Base-by-base conservation (phyloP, 2,329 filamentous ascomycete genomes). In the Mycosphaerella arachidis region DNA sequence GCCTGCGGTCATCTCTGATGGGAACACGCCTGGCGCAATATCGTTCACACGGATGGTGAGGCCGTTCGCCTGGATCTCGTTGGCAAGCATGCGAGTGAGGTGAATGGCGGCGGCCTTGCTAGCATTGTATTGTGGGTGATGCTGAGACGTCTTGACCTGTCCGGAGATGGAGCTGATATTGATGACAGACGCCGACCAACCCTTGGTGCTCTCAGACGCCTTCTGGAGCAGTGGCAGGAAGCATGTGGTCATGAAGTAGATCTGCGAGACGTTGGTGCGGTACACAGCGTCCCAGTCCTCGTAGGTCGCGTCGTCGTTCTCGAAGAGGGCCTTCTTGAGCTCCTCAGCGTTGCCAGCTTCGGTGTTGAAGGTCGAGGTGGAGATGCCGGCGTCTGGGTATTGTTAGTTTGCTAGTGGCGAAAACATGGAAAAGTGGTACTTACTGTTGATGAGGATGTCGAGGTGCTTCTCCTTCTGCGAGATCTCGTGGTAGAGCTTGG, bases 31-130 rank as follows among this genome's bases (percentile, higher is more conserved):
- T 0, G 82, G 83, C 2, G 82, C 81, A 63, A 86, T 84, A 51
- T 74, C 77, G 70, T 86, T 86, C 63, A 86, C 76, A 13, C 83
- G 73, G 55, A 86, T 79, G 70, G 84, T 82, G 53, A 84, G 72
- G 4, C 75, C 77, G 33, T 76, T 75, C 45, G 78, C 76, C n/a
- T 79, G 76, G 30, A 86, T 77, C 58, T 84, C 80, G 9, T 76
- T 76, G 0, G 82, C 80, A 8, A 86, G 74, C 75, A 84, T 77
- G 65, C 79, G 79, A 29, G 79, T 85, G 12, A 85, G 72, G 62
- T 86, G 83, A 50, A 84, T 79, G 7, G 77, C 71, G 1, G 80
- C 80, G 18, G 76, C 79, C 33, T 63, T 70, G 53, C 48, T 57
- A 5, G 79, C 74, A 60, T 83, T 80, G 73, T 80, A 81, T 43